phyloP scores from a whole-genome alignment of 2,329 filamentous ascomycete species.

The Alternaria sp. region DNA sequence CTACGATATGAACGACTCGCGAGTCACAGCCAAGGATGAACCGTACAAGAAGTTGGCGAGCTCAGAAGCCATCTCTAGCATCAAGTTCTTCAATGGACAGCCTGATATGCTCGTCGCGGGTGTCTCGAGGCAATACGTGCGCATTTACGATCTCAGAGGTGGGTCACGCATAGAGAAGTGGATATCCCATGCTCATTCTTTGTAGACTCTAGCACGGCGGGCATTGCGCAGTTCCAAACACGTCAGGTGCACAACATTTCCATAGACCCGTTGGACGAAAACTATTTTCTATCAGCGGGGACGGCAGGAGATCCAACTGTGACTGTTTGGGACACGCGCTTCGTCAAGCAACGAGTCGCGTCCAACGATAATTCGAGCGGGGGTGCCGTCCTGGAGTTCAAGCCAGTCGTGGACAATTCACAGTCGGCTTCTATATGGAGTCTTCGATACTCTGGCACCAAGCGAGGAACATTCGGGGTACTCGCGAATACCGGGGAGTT shows the following conservation, averaged over 20 bases:
- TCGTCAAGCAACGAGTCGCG: conserved; percentile 41
- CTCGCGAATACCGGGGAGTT: conserved; percentile 66
- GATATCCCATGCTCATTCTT: conserved; percentile 17
- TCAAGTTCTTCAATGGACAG: conserved; percentile 80
- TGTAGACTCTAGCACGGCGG: conserved; percentile 49
- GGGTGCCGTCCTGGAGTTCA: conserved; percentile 64
- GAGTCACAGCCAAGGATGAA: conserved; percentile 60
- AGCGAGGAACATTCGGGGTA: conserved; percentile 64
- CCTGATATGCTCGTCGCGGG: conserved; percentile 78
- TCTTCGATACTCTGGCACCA: conserved; percentile 65
- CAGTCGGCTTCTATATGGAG: conserved; percentile 65
- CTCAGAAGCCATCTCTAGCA: conserved; percentile 77
- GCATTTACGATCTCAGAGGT: conserved; percentile 82
- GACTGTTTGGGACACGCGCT: conserved; percentile 78
- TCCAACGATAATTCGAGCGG: conserved; percentile 60
- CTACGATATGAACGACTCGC: conserved; percentile 72
- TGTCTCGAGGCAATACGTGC: conserved; percentile 75
- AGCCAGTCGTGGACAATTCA: conserved; percentile 59
- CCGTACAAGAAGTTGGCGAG: conserved; percentile 63
- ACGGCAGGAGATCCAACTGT: conserved; percentile 76
- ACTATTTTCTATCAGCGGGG: conserved; percentile 81
- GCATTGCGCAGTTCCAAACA: conserved; percentile 60
- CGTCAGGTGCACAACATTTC: conserved; percentile 71
- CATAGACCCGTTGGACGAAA: conserved; percentile 79
- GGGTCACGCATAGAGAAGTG: conserved; percentile 38